Conservation (phyloP, 2,329 filamentous ascomycete species). For the Xylariaceae sp. region DNA sequence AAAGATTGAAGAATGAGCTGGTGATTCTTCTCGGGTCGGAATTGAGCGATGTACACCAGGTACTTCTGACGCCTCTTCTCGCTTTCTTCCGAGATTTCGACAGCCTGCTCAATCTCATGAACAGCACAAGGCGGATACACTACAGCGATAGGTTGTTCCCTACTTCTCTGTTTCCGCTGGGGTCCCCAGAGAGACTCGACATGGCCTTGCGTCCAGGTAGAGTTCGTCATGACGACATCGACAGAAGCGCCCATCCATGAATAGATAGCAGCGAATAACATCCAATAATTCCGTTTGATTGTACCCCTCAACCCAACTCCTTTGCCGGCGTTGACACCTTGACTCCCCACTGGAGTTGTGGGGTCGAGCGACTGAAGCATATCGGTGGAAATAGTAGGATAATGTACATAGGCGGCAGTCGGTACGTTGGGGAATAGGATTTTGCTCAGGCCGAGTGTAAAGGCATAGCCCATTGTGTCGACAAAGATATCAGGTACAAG, state of each 20-base stretch:
- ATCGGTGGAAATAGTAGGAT: constrained; percentile 96
- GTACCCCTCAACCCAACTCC: constrained; percentile 72
- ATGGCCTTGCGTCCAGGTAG: constrained; percentile 87
- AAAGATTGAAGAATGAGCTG: constrained; percentile 84
- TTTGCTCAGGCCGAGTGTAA: constrained; percentile 80
- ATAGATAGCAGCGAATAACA: constrained; percentile 80
- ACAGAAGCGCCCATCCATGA: constrained; percentile 79
- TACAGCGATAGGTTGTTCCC: constrained; percentile 63
- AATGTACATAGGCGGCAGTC: constrained; percentile 94
- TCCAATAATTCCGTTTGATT: constrained; percentile 83
- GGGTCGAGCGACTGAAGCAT: constrained; percentile 87
- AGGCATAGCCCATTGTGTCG: constrained; percentile 98
- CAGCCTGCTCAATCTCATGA: constrained; percentile 73
- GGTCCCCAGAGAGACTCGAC: constrained; percentile 79
- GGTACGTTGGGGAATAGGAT: constrained; percentile 79
- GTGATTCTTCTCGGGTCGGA: constrained; percentile 97
- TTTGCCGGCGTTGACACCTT: constrained; percentile 81
- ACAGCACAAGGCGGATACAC: constrained; percentile 95
- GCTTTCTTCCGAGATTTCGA: constrained; percentile 70
- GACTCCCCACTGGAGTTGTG: constrained; percentile 56
- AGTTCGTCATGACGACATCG: constrained; percentile 97
- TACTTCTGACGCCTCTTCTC: constrained; percentile 71
- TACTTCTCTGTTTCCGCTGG: constrained; percentile 49
- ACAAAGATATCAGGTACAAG: constrained; percentile 92
- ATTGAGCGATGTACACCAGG: constrained; percentile 93